Evolutionary conservation across 805 yeast genomes (phyloP), one percentile per base, ranked within the genome.

Genomic region (Pichia insulana): DNA sequence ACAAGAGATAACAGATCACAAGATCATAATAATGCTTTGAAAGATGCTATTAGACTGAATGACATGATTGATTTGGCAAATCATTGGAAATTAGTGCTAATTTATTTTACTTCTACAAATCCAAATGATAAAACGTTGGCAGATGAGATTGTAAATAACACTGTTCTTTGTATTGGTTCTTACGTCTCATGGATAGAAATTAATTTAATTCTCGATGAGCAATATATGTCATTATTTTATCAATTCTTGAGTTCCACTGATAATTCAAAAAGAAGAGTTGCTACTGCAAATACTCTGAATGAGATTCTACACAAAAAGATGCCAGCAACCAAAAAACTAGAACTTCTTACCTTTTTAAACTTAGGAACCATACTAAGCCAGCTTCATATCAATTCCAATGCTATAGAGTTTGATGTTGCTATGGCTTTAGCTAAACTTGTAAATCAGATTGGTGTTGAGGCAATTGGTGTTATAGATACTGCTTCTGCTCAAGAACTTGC

Each of bases 101-200:
- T 56, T 11, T 63, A 59, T 53, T 65, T 56, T 44, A 56, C 65
- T 37, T 39, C 49, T 25, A 16, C 34, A 25, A 26, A 52, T 43
- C 34, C 51, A 51, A 11, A 13, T n/a, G 32, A 45, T 30, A 30
- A 35, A 16, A 52, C 50, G 7, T 38, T 64, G 39, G 48, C 50
- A 11, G 48, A 54, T 49, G 77, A 76, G 45, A 70, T 83, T 47
- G 51, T 84, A 54, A 76, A 72, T 48, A 73, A 73, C 46, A 65
- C 78, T 7, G 69, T 87, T 39, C 69, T 69, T 40, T 78, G 78
- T 42, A 76, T 92, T 43, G 97, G 97, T 10, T 77, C 78, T 11
- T 92, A 83, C 73, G 83, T 88, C 19, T 80, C 89, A 19, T 92
- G 99, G 98, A 86, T 89, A 59, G 94, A 86, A 58, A 79, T 89